These are phyloP conservation scores for Phlebiopsis flavidoalba DNA, from an alignment of 768 basidiomycete genomes.

Conservation along the genomic window DNA sequence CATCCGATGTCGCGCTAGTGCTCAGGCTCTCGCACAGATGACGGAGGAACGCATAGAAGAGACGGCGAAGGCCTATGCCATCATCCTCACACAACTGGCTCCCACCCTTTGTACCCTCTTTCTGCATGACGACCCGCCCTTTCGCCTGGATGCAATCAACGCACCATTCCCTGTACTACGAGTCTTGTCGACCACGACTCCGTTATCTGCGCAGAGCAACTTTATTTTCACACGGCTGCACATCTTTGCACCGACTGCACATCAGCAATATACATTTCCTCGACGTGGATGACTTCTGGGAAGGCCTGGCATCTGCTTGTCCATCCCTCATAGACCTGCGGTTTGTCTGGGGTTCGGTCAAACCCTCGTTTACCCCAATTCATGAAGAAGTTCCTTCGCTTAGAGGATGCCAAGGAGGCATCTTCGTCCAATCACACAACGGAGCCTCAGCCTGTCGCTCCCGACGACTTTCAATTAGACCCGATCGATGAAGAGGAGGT, in stretches of 20 bases:
- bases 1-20: neutral
- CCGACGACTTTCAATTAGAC: too few species aligned
- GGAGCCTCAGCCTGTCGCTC: too few species aligned
- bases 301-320: neutral
- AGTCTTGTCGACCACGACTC: neutral
- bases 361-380: neutral
- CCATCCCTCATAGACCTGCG: neutral
- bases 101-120: neutral
- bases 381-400: neutral
- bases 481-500: neutral
- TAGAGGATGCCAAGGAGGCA: neutral
- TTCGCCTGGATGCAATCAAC: neutral
- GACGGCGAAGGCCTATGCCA: neutral
- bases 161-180: neutral
- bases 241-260: neutral
- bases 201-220: neutral
- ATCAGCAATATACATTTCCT: neutral
- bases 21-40: neutral
- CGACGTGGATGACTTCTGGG: neutral
- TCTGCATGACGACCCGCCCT: neutral
- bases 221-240: neutral
- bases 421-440: too few species aligned
- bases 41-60: neutral
- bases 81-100: neutral
- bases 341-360: neutral